Base-by-base conservation (phyloP, 1,284 basidiomycete species). In the Trichosporon faecale region DNA sequence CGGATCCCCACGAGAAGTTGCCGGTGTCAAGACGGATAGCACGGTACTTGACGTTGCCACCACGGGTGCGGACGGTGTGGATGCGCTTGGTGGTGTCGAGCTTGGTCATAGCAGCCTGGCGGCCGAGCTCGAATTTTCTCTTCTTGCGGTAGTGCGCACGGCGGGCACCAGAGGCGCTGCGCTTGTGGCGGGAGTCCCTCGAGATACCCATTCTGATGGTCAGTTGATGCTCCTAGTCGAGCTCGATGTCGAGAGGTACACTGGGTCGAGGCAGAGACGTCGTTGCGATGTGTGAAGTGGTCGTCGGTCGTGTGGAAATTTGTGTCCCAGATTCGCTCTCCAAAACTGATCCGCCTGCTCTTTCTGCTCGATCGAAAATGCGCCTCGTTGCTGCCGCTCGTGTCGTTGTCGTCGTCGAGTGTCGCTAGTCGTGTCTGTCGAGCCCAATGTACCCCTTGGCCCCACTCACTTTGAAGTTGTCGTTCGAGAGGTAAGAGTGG, bases 91-190 rank as follows among this genome's bases (percentile, higher is more conserved):
- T 82, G 70, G 94, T 93, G 77, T 80, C 78, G 76, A 98, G 90
- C 88, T 93, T 97, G 84, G 95, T 98, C 89, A 87, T 94, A 75
- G 95, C 95, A 71, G 95, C 87, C 85, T 97, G 95, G 84, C 95
- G 94, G 83, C 94, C 94, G 83, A 97, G 91, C 88, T 97, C 94
- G 86, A 96, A 96, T 87, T 96, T 96, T 91, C 94, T 90, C 91
- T 96, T 97, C 89, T 97, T 97, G 88, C 95, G 92, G 88, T 82
- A 82, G 87, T 93, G 91, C 76, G 94, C 91, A 82, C 93, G 91
- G 85, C 95, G 93, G 75, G 94, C 94, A 83, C 94, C 94, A 66
- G 93, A 91, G 78, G 89, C 91, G 77, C 93, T 92, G 84, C 94
- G 92, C 87, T 97, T 97, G 89, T 97, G 93, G 84, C 94, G 89